A percentile compares a stretch with the other conserved stretches of the same genome.
Conservation (phyloP, 2,329 filamentous ascomycete genomes). For the Penicillium concentricum region DNA sequence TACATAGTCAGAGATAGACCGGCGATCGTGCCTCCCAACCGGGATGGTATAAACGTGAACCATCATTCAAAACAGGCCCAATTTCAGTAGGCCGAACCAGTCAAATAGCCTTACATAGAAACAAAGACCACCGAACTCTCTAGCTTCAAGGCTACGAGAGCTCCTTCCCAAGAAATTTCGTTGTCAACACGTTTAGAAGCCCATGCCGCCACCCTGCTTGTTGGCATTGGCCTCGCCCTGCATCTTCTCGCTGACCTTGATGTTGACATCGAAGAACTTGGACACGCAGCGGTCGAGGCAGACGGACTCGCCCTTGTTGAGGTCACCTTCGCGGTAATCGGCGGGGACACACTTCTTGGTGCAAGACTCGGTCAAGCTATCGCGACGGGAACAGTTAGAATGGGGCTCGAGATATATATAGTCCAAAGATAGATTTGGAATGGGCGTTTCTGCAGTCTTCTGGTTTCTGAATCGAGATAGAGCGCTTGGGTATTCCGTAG, state of each 20-base stretch:
- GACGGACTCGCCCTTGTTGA: slow-evolving; percentile 98
- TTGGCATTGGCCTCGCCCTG: slow-evolving; percentile 73
- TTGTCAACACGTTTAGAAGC: slow-evolving; percentile 41
- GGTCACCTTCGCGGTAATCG: slow-evolving; percentile 91
- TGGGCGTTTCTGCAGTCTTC: not conserved
- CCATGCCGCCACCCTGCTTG: slow-evolving; percentile 57
- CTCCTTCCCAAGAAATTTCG: not conserved
- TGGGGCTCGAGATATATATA: not conserved
- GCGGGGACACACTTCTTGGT: slow-evolving; percentile 88
- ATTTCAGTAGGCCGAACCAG: slow-evolving; percentile 6
- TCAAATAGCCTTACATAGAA: slow-evolving; percentile 10
- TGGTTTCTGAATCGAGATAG: not conserved
- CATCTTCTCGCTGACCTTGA: slow-evolving; percentile 97
- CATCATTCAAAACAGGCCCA: slow-evolving; percentile 14
- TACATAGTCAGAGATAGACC: slow-evolving; percentile 24
- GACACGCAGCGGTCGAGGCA: slow-evolving; percentile 95
- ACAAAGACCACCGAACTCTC: not conserved
- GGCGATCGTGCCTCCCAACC: slow-evolving; percentile 17
- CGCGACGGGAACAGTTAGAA: slow-evolving; percentile 1
- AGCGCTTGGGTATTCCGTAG: not conserved
- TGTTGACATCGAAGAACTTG: slow-evolving; percentile 98
- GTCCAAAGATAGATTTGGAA: not conserved
- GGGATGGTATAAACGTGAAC: slow-evolving; percentile 23
- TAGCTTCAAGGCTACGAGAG: slow-evolving; percentile 1
- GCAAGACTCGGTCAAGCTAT: slow-evolving; percentile 82